Base-by-base conservation (phyloP, 495 filamentous ascomycete species). In the Rostrohypoxylon terebratum region DNA sequence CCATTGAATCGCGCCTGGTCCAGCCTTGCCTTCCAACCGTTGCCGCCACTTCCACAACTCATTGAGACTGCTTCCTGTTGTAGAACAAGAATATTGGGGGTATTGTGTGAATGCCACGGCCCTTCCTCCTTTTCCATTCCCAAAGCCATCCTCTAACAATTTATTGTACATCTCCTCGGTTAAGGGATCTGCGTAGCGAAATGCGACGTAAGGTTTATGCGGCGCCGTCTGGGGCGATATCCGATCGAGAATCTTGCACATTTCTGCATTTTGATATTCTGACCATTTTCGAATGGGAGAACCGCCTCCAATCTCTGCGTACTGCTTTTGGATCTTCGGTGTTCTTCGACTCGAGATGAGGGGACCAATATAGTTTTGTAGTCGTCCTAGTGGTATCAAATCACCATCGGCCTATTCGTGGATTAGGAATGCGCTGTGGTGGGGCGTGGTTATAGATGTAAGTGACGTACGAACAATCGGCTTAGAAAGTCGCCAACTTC, bases 61-160 rank as follows among this genome's bases (percentile, higher is more conserved):
- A 75, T 98, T 99, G 59, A 99, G 79, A 51, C 92, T 96, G 81
- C 93, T 97, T 38, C 96, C 96, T 1, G 96, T 99, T 6, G 96
- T 99, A 23, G 93, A 97, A 81, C 96, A 99, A n/a, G 92, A 96
- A 78, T 99, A 99, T 78, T 99, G 96, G 20, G 96, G 96, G 74
- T 99, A 99, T 78, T 99, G 96, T 3, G 96, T 97, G 79, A 98
- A 99, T 1, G 96, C 96, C 6, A 99, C 93, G 4, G 96, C 96
- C 58, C 96, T 89, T 0, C 94, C 94, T 11, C 94, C 94, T 66
- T 89, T 92, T 1, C 94, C 94, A 25, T 88, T 87, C 38, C 93
- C 93, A 74, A 99, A 94, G 0, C 96, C 96, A 81, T 99, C 96
- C 23, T 87, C 89, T 47, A 98, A 80, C 65, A 99, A 78, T 67